These are phyloP conservation scores for Nannochloropsis gaditana DNA, from an alignment of 108 stramenopile genomes.

Conservation along the genomic window DNA sequence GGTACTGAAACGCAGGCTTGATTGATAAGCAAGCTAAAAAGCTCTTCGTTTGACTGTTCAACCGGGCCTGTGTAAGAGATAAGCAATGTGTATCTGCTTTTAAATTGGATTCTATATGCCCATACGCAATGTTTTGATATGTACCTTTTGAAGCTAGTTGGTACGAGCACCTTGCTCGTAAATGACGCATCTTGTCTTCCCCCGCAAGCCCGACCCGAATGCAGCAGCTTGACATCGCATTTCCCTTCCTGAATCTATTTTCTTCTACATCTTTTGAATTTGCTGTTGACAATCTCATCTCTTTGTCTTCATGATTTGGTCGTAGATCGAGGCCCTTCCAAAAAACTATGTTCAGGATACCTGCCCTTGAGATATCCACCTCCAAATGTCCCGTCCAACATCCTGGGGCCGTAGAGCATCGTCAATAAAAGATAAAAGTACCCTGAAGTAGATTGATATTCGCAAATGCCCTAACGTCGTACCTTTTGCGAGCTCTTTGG, in stretches of 20 bases:
- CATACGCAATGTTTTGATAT: neutral
- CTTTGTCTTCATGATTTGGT: neutral
- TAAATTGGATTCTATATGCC: no score
- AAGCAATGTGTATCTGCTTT: no score
- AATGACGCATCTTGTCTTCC: neutral
- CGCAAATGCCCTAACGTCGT: neutral
- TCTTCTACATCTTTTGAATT: neutral
- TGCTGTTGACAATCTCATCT: neutral
- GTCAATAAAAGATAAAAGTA: neutral
- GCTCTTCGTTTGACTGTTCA: neutral
- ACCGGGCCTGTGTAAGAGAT: no score
- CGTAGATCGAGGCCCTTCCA: neutral
- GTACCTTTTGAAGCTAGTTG: neutral
- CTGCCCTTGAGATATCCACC: neutral
- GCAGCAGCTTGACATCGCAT: neutral
- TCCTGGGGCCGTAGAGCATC: neutral
- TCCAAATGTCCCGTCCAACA: neutral
- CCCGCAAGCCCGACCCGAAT: neutral
- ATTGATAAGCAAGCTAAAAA: neutral
- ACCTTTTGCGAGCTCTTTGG: slow-evolving; percentile 17
- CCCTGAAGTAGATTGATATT: neutral
- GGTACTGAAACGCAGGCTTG: neutral
- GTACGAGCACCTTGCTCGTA: neutral
- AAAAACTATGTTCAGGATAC: neutral
- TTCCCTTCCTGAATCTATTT: neutral